phyloP scores from a whole-genome alignment of 1,284 basidiomycete species.

The Inonotus hispidus region DNA sequence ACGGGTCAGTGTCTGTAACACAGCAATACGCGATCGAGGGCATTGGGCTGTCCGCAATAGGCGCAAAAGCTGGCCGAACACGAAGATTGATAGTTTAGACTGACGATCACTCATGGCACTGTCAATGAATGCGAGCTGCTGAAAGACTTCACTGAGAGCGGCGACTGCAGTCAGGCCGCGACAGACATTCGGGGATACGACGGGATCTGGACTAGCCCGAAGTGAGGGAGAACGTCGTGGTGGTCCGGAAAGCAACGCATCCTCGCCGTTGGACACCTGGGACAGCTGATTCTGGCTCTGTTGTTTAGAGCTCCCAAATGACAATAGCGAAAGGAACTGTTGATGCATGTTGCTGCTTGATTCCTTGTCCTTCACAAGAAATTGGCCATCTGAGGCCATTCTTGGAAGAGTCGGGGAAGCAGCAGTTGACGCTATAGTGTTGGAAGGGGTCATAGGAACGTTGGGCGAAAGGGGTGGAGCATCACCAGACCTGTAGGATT shows the following conservation, averaged over 20 bases:
- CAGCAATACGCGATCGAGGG: constrained; percentile 60
- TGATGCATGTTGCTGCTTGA: constrained; percentile 49
- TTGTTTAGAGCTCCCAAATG: constrained; percentile 49
- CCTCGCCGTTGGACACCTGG: background rate
- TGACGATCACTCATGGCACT: constrained; percentile 42
- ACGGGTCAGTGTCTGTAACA: constrained; percentile 86
- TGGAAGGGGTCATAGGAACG: constrained; percentile 29
- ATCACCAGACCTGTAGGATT: constrained; percentile 23
- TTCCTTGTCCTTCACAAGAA: constrained; percentile 34
- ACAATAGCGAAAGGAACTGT: constrained; percentile 56
- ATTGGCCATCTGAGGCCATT: constrained; percentile 47
- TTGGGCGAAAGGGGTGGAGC: constrained; percentile 24
- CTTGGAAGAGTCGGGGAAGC: constrained; percentile 51
- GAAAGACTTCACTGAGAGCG: constrained; percentile 62
- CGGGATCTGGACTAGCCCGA: constrained; percentile 22
- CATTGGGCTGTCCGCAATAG: constrained; percentile 45
- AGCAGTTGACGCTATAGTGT: constrained; percentile 32
- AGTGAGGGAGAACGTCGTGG: background rate
- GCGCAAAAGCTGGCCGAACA: constrained; percentile 48
- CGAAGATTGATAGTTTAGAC: constrained; percentile 42
- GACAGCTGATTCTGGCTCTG: constrained; percentile 29
- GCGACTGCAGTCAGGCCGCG: constrained; percentile 55
- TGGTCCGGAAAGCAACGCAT: background rate
- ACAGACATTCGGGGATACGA: constrained; percentile 30
- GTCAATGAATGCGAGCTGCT: constrained; percentile 64